Conservation (phyloP, 176 grass and related monocot species). For the Raddia distichophylla region DNA sequence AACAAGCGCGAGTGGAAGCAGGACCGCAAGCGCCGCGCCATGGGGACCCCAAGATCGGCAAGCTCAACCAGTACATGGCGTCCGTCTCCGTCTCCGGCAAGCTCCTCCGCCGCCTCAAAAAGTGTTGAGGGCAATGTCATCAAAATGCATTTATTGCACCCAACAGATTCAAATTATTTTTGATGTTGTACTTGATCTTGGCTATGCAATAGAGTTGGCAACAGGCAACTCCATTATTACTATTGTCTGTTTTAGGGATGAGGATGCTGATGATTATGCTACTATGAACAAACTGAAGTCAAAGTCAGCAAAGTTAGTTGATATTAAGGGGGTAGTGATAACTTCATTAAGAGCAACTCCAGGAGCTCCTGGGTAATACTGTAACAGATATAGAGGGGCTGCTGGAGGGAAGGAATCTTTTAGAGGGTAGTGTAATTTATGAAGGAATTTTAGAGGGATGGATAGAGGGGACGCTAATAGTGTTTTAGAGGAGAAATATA, state of each 20-base stretch:
- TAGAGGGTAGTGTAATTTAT: no score
- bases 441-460: no score
- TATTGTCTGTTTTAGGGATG: conserved; percentile 44
- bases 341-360: no score
- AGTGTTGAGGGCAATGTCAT: conserved; percentile 53
- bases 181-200: conserved; percentile 41
- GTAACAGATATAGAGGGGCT: no score
- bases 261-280: conserved; percentile 45
- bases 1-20: conserved; percentile 54
- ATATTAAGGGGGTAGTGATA: conserved; percentile 42
- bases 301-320: conserved; percentile 36
- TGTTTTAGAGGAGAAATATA: no score
- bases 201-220: conserved; percentile 49
- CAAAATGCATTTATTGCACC: conserved; percentile 62
- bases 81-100: no score
- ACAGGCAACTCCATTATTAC: conserved; percentile 38
- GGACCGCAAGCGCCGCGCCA: conserved; percentile 48
- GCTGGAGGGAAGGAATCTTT: no score
- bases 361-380: no score
- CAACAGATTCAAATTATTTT: conserved; percentile 55
- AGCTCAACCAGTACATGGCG: no score
- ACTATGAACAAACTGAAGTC: conserved; percentile 46
- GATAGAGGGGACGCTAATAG: no score
- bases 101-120: not conserved
- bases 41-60: no score